phyloP scores from a whole-genome alignment of 257 asterid species.

The Cinchona pubescens region DNA sequence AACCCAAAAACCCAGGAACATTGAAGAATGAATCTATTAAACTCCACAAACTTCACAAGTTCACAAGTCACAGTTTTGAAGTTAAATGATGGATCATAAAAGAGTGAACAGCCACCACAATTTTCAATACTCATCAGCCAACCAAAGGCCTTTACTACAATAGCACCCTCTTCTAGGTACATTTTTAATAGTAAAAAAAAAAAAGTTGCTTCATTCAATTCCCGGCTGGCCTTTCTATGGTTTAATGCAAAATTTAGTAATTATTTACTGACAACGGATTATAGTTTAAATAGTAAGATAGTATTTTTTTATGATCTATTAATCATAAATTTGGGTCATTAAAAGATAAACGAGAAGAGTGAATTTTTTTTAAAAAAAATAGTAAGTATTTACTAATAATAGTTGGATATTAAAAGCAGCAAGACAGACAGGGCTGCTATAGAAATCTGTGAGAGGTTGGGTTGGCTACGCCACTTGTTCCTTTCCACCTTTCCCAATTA shows the following conservation, averaged over 20 bases:
- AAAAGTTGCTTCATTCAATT: slow-evolving; percentile 7
- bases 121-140: slow-evolving; percentile 40
- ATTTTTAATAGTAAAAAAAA: neutral
- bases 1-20: slow-evolving; percentile 38
- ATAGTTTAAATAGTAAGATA: no score
- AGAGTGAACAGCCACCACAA: slow-evolving; percentile 26
- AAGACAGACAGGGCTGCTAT: neutral
- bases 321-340: no score
- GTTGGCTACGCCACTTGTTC: slow-evolving; percentile 10
- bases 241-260: slow-evolving; percentile 35
- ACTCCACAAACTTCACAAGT: neutral
- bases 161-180: slow-evolving; percentile 37
- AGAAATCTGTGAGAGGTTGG: slow-evolving; percentile 21
- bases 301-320: no score
- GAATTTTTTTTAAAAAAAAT: no score
- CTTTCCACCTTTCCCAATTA: slow-evolving; percentile 25
- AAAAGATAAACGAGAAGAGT: no score
- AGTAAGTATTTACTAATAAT: slow-evolving; percentile 20
- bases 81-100: neutral
- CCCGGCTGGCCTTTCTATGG: slow-evolving; percentile 11
- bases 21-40: slow-evolving; percentile 12
- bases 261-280: no score
- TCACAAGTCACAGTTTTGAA: neutral
- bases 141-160: slow-evolving; percentile 36
- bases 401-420: slow-evolving; percentile 39